phyloP scores from a whole-genome alignment of 2,329 filamentous ascomycete species.

The Triangularia setosa region DNA sequence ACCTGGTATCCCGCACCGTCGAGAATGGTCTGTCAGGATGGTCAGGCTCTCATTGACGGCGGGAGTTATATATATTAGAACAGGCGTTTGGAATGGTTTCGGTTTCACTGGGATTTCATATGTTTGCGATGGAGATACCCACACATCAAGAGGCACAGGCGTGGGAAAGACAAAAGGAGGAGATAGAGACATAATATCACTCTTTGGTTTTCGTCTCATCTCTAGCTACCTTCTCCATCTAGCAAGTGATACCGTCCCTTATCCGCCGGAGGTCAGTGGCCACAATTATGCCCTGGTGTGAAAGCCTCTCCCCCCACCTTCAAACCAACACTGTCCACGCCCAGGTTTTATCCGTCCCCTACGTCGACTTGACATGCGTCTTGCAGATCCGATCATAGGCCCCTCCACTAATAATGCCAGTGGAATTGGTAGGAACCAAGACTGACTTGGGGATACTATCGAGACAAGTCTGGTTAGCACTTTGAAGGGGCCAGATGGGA shows the following conservation, averaged over 20 bases:
- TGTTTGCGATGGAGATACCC: neutral
- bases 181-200: neutral
- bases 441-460: constrained; percentile 24
- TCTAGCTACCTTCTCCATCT: neutral
- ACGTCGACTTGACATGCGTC: neutral
- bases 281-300: neutral
- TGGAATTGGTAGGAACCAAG: constrained; percentile 21
- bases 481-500: too few relatives aligned
- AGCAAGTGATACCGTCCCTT: neutral
- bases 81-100: neutral
- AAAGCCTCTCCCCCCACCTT: neutral
- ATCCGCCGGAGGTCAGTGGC: neutral
- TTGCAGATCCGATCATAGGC: constrained; percentile 29
- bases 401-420: constrained; percentile 20
- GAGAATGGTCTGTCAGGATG: neutral
- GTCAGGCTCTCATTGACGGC: neutral
- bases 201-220: neutral
- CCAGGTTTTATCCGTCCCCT: neutral
- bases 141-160: neutral
- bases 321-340: too few relatives aligned
- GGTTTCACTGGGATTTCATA: neutral
- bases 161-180: too few relatives aligned
- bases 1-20: neutral
- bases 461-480: too few relatives aligned
- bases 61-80: neutral